A percentile compares a stretch with the other conserved stretches of the same genome.
phyloP scores from a whole-genome alignment of 106 monocot species.

The Platanthera zijinensis region DNA sequence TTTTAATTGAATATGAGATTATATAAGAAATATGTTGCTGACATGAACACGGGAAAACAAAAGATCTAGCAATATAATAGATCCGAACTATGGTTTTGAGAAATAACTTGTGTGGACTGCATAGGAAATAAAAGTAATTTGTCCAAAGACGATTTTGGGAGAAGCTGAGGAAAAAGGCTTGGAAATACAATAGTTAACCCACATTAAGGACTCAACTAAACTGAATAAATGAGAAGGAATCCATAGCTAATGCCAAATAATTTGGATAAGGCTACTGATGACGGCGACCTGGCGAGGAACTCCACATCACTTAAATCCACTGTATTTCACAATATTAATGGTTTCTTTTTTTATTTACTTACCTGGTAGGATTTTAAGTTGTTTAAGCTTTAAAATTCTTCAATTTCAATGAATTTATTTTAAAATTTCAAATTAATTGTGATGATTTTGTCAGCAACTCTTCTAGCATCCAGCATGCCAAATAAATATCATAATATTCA shows the following conservation, averaged over 20 bases:
- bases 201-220: neutral
- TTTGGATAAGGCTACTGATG: neutral
- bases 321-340: neutral
- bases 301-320: neutral
- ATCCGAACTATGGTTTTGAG: neutral
- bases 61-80: neutral
- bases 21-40: neutral
- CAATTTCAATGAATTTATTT: too few species aligned
- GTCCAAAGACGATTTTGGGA: neutral
- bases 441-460: neutral
- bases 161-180: neutral
- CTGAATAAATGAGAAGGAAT: neutral
- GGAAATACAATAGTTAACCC: neutral
- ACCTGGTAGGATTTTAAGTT: neutral
- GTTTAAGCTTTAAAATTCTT: neutral
- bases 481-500: neutral
- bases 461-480: neutral
- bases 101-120: neutral
- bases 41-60: neutral
- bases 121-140: neutral
- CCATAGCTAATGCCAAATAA: neutral
- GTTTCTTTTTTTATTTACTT: neutral
- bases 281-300: neutral
- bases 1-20: neutral
- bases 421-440: neutral